Percentiles rank a stretch among this genome's conserved stretches.
Conservation (phyloP, 1,139 yeast species). For the Groenewaldozyma auringiensis region DNA sequence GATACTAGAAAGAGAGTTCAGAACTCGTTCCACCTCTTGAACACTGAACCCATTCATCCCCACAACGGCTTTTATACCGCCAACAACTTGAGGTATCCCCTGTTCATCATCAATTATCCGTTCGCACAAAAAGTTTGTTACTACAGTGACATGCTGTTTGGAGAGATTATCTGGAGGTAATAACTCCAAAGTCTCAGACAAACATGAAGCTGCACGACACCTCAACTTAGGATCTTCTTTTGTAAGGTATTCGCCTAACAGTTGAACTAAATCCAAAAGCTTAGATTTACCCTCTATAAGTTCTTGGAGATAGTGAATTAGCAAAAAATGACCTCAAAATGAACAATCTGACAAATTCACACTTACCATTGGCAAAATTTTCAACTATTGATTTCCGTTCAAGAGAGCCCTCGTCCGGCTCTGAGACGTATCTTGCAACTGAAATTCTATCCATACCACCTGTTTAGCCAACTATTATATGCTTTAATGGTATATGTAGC, state of each 20-base stretch:
- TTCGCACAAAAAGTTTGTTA: conserved; percentile 54
- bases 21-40: conserved; percentile 29
- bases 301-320: too few relatives aligned
- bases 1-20: conserved; percentile 43
- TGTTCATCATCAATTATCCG: conserved; percentile 56
- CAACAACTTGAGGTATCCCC: conserved; percentile 47
- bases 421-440: conserved; percentile 23
- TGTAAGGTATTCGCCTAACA: conserved; percentile 55
- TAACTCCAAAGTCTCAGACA: conserved; percentile 43
- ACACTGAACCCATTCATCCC: conserved; percentile 32
- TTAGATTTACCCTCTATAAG: conserved; percentile 35
- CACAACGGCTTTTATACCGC: conserved; percentile 49
- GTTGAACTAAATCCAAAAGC: conserved; percentile 47
- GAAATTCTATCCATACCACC: conserved; percentile 13
- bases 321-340: too few relatives aligned
- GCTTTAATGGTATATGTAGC: too few relatives aligned
- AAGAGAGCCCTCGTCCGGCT: conserved; percentile 25
- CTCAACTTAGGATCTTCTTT: conserved; percentile 56
- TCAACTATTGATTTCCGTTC: conserved; percentile 27
- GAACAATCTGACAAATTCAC: too few relatives aligned
- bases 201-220: conserved; percentile 46
- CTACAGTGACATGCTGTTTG: conserved; percentile 58
- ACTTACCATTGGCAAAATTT: conserved; percentile 8
- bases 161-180: conserved; percentile 38
- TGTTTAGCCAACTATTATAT: too few relatives aligned